Percentiles rank a stretch among this genome's conserved stretches.
These are phyloP conservation scores for Aspergillus brasiliensis DNA, from an alignment of 2,329 filamentous ascomycete species.

Conservation along the genomic window DNA sequence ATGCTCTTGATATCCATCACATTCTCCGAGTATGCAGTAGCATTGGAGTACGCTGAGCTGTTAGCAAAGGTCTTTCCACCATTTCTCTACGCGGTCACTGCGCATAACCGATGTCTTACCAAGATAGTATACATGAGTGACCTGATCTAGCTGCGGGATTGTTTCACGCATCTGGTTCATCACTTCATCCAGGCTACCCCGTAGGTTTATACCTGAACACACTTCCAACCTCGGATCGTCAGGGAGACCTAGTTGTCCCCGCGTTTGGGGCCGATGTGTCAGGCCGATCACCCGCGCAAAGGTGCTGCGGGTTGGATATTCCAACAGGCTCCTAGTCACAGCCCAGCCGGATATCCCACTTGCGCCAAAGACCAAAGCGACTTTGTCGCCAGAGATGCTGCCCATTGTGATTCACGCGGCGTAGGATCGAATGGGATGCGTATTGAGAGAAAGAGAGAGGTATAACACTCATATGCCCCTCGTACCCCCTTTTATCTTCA, in stretches of 20 bases:
- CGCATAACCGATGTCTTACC: conserved; percentile 24
- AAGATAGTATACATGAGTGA: conserved; percentile 50
- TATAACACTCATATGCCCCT: too few relatives aligned
- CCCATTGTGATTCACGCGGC: not conserved
- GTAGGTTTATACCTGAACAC: conserved; percentile 28
- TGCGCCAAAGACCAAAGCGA: conserved; percentile 33
- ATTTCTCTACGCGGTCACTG: not conserved
- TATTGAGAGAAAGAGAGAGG: not conserved
- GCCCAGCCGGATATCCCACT: conserved; percentile 37
- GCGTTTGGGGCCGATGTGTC: conserved; percentile 24
- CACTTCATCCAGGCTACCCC: conserved; percentile 31
- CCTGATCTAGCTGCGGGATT: conserved; percentile 39
- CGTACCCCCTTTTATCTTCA: too few relatives aligned
- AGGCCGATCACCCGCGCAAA: conserved; percentile 31
- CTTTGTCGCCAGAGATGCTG: conserved; percentile 16
- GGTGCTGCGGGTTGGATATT: conserved; percentile 30
- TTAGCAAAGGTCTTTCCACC: not conserved
- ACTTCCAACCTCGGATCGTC: conserved; percentile 21
- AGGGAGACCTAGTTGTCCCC: conserved; percentile 22
- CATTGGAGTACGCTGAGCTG: conserved; percentile 21
- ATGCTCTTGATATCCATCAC: conserved; percentile 37
- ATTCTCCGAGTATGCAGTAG: conserved; percentile 40
- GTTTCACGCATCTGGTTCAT: conserved; percentile 37
- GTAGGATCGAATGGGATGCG: not conserved
- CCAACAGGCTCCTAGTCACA: conserved; percentile 25